Percentiles rank a stretch among this genome's conserved stretches.
Conservation (phyloP, 768 basidiomycete genomes). For the Austroboletus eburneus region DNA sequence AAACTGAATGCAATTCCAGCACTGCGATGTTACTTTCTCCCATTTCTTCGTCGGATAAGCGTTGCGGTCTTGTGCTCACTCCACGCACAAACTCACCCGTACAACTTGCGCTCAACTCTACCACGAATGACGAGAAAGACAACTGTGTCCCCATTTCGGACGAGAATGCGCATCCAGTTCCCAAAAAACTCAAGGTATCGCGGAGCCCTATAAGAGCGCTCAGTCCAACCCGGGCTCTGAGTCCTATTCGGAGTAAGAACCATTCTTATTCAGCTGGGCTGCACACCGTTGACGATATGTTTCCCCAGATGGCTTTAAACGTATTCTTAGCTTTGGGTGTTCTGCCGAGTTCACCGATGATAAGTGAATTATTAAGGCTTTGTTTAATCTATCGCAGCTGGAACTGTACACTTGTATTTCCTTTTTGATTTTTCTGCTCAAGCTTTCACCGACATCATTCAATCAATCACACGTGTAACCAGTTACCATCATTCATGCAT, state of each 20-base stretch:
- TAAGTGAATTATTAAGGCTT: conserved; percentile 6
- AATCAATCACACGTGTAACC: background rate
- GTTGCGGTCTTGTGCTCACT: conserved; percentile 1
- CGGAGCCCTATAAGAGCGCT: conserved; percentile 21
- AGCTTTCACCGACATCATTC: background rate
- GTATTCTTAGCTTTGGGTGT: conserved; percentile 22
- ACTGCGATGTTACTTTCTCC: conserved; percentile 26
- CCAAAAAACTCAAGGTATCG: conserved; percentile 1
- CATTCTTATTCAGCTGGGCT: background rate
- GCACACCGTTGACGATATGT: conserved; percentile 3
- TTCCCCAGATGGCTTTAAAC: conserved; percentile 26
- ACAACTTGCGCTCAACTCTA: background rate
- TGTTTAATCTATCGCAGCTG: background rate
- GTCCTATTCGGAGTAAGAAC: conserved; percentile 16
- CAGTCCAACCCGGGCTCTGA: conserved; percentile 33
- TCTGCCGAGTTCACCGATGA: conserved; percentile 4
- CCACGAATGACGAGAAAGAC: background rate
- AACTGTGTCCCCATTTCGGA: background rate
- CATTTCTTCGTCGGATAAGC: conserved; percentile 14
- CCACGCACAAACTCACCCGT: conserved; percentile 5
- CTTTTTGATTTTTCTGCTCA: background rate
- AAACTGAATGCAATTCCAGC: conserved; percentile 6
- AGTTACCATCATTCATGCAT: background rate
- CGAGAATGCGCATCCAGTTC: background rate
- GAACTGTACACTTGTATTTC: background rate